phyloP scores from a whole-genome alignment of 2,329 filamentous ascomycete genomes.

The Cadophora gregata region DNA sequence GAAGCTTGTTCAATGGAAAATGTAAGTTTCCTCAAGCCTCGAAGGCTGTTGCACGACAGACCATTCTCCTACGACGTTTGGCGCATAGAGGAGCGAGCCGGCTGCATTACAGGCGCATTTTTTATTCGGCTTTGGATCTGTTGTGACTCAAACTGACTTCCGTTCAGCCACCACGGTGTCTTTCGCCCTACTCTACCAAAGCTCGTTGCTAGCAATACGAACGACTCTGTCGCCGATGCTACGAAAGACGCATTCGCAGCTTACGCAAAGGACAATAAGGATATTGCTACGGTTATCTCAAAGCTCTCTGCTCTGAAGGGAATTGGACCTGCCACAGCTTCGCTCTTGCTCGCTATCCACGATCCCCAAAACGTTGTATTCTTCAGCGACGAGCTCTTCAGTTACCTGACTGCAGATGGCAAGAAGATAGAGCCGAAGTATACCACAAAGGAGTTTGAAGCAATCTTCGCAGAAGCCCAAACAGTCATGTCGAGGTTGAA shows the following conservation, averaged over 20 bases:
- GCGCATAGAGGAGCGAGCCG: conserved; percentile 11
- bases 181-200: conserved; percentile 67
- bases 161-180: conserved; percentile 58
- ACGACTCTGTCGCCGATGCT: conserved; percentile 51
- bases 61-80: conserved; percentile 25
- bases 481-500: conserved; percentile 55
- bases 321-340: conserved; percentile 81
- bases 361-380: conserved; percentile 67
- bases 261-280: conserved; percentile 50
- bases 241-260: conserved; percentile 58
- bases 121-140: background rate
- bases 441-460: conserved; percentile 68
- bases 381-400: conserved; percentile 81
- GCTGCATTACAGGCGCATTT: background rate
- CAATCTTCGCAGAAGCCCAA: conserved; percentile 54
- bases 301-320: conserved; percentile 68
- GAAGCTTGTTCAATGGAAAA: conserved; percentile 71
- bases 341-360: conserved; percentile 71
- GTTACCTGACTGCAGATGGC: conserved; percentile 69
- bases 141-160: conserved; percentile 18
- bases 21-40: conserved; percentile 55
- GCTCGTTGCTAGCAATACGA: conserved; percentile 60
- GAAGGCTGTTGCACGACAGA: conserved; percentile 18
- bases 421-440: conserved; percentile 67
- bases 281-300: conserved; percentile 53